Evolutionary conservation across 2,329 filamentous ascomycete species (phyloP).

Genomic region (Alternaria brassicae): DNA sequence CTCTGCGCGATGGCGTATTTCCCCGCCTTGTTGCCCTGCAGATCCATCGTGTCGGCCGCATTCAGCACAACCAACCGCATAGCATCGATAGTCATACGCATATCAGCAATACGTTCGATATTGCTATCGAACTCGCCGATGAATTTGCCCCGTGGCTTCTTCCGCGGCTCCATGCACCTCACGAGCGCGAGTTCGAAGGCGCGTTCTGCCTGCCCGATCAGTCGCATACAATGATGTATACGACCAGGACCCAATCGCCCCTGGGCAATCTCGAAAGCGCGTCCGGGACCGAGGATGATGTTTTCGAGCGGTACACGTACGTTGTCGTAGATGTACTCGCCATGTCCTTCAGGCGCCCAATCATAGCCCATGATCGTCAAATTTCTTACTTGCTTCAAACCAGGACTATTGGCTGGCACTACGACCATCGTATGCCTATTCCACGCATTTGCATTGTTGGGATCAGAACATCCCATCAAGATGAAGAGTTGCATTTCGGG

Average conservation of each 20-base stretch:
- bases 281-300: constrained; percentile 53
- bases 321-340: constrained; percentile 53
- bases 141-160: constrained; percentile 51
- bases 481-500: constrained; percentile 47
- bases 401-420: constrained; percentile 49
- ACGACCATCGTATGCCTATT: constrained; percentile 52
- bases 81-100: constrained; percentile 52
- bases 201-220: constrained; percentile 54
- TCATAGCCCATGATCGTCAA: constrained; percentile 55
- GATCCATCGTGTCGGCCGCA: constrained; percentile 54
- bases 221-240: constrained; percentile 55
- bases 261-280: constrained; percentile 55
- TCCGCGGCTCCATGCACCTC: constrained; percentile 47
- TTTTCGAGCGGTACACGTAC: constrained; percentile 52
- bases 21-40: constrained; percentile 52
- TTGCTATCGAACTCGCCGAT: constrained; percentile 54
- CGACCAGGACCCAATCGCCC: constrained; percentile 52
- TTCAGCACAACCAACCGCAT: constrained; percentile 53
- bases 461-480: constrained; percentile 52
- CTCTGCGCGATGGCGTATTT: constrained; percentile 53
- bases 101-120: constrained; percentile 53
- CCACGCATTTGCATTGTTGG: constrained; percentile 51
- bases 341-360: constrained; percentile 54
- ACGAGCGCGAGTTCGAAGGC: constrained; percentile 53
- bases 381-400: constrained; percentile 51